Evolutionary conservation across 257 asterid species (phyloP).

Genomic region (Solanum bukasovii): DNA sequence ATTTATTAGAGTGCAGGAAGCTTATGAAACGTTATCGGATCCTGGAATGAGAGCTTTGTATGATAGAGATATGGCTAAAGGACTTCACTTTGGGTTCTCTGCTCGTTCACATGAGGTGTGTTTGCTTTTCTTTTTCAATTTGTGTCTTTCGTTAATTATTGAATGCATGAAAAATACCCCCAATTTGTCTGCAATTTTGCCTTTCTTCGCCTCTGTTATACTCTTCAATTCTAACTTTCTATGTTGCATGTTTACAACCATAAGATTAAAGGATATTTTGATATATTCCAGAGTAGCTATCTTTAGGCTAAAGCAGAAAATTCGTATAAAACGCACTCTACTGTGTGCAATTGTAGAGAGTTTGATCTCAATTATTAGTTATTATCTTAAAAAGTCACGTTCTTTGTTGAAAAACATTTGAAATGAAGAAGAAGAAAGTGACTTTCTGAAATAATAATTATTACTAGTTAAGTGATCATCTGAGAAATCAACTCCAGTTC

Average conservation of each 20-base stretch:
- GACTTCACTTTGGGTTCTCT: constrained; percentile 43
- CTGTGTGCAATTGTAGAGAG: background rate
- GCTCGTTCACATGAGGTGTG: constrained; percentile 41
- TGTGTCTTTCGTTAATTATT: no score
- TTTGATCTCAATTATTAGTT: background rate
- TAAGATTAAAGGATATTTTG: background rate
- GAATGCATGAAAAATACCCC: background rate
- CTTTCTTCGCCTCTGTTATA: background rate
- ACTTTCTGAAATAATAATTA: background rate
- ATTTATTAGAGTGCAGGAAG: constrained; percentile 74
- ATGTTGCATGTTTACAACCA: background rate
- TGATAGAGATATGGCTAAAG: constrained; percentile 45
- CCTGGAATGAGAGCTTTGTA: constrained; percentile 55
- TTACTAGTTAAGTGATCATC: background rate
- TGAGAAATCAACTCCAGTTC: background rate
- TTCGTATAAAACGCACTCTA: background rate
- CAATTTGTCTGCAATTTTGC: background rate
- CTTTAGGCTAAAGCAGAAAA: background rate
- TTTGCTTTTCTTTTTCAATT: background rate
- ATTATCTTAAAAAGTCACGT: background rate
- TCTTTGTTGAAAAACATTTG: background rate
- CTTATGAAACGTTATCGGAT: constrained; percentile 84
- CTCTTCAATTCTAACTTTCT: background rate
- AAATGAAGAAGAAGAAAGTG: background rate
- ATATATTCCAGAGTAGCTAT: background rate